Evolutionary conservation across 352 stramenopile genomes (phyloP).

Genomic region (Phytophthora syringae): DNA sequence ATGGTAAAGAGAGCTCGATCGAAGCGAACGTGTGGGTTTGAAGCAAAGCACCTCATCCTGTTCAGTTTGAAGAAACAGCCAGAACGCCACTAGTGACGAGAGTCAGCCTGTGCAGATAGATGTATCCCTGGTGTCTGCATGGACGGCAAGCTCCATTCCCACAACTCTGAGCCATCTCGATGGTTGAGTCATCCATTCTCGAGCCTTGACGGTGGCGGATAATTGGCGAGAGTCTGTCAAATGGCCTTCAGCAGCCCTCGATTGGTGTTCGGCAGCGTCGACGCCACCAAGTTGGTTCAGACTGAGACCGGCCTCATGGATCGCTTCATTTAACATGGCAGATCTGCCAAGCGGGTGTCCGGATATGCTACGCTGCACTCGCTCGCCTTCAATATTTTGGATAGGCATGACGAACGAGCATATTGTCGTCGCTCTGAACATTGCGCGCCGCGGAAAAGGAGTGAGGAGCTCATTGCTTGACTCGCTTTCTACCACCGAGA

Average conservation of each 20-base stretch:
- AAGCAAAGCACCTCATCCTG: too few species aligned
- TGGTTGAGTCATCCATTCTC: slow-evolving; percentile 8
- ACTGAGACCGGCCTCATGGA: not conserved
- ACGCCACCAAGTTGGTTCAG: slow-evolving; percentile 5
- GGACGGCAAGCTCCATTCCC: not conserved
- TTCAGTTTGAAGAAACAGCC: slow-evolving; percentile 1
- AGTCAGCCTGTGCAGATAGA: not conserved
- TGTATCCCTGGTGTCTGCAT: not conserved
- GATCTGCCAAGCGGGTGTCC: slow-evolving; percentile 9
- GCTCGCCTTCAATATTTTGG: slow-evolving; percentile 18
- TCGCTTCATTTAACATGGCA: not conserved
- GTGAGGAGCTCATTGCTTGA: slow-evolving; percentile 18
- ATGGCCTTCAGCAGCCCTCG: not conserved
- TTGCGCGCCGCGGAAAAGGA: not conserved
- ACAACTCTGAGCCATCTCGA: slow-evolving; percentile 9
- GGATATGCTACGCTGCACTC: slow-evolving; percentile 14
- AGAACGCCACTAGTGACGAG: not conserved
- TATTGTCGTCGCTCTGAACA: slow-evolving; percentile 1
- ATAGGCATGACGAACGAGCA: slow-evolving; percentile 19
- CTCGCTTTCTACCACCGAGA: slow-evolving; percentile 12
- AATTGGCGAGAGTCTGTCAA: not conserved
- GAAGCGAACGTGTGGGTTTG: not conserved
- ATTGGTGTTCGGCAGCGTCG: not conserved
- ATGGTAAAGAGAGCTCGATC: not conserved
- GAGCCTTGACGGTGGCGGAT: too few species aligned